Evolutionary conservation across 768 basidiomycete species (phyloP), one percentile per base, ranked within the genome.

Genomic region (Xerocomus brunneocitrinus): DNA sequence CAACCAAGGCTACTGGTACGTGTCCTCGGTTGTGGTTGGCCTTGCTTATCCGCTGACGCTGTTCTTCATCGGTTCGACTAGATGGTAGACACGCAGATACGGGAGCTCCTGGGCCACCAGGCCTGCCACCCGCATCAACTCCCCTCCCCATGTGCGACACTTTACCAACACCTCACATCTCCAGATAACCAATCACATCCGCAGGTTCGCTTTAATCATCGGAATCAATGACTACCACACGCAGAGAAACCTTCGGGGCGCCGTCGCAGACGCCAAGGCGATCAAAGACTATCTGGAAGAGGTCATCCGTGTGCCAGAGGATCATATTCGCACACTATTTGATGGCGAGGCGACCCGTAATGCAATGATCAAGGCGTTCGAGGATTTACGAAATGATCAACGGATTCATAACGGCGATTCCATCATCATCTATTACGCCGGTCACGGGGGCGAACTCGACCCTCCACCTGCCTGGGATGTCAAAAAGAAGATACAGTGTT

Each of bases 401-500:
- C 62, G 66, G 16, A 65, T 70, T 30, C 43, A 52, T 0, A 47
- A 66, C 24, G 62, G 67, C 9, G 67, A 70, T 44, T 65, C 72
- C 8, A 73, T 78, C 32, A 47, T 77, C 39, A 72, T 78, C 32
- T 79, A 71, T 55, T 79, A 68, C 44, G 71, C 77, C 19, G 78
- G 76, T 13, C 78, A 79, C 48, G 78, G 77, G n/a, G 64, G 70
- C 6, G 60, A 71, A 31, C 58, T 63, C 14, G 40, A 60, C 1
- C 69, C 67, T 42, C 77, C 77, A 0, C 2, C 19, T 2, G 58
- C 53, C 0, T 69, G 69, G 47, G 47, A 24, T 36, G 16, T 32
- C 5, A 64, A 67, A 58, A 63, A 57, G 54, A 43, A 67, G 64
- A 24, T 58, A 53, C 39, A 69, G 60, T 31, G 60, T 54, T 14